Evolutionary conservation across 106 monocot genomes (phyloP), one percentile per base, ranked within the genome.

Genomic region (Dactylorhiza incarnata): DNA sequence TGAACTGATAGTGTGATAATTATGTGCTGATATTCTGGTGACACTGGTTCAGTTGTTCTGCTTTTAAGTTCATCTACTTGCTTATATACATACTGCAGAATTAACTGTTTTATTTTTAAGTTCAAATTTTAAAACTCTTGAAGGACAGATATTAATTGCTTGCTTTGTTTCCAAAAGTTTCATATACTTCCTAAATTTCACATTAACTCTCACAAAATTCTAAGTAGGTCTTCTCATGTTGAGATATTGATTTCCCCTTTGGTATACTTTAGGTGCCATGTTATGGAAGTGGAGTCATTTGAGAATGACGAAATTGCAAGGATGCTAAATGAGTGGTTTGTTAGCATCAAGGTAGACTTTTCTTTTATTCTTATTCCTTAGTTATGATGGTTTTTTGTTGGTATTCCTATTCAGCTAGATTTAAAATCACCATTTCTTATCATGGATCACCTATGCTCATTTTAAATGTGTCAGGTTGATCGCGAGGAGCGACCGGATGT

Each of bases 231-330:
- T 59, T 59, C 58, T 6, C 20, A 20, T 59, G 58, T n/a, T 59
- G 5, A 59, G 58, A 59, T 59, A 19, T 22, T 59, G 58, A 59
- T 59, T 66, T 66, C 29, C 6, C 25, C 66, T 29, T 19, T 44
- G 45, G 22, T 70, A 17, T 17, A 17, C 22, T 55, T 3, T 70
- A 96, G 95, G 95, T 96, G 95, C 55, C 95, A 96, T 89, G 95
- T 96, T 15, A 96, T 96, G 95, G 95, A 96, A 78, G 89, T 96
- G 22, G 95, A 96, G 48, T 96, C 95, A 45, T 96, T 96, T 80
- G 95, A 96, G 81, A 88, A 91, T 74, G 90, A 96, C 58, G 95
- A 89, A 56, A 75, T 93, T 73, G 93, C 95, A 58, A 87, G 84
- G 81, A 52, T 91, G 74, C 75, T 96, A 54, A 96, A 96, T 82